phyloP scores from a whole-genome alignment of 2,329 filamentous ascomycete species.

The Drechmeria coniospora region DNA sequence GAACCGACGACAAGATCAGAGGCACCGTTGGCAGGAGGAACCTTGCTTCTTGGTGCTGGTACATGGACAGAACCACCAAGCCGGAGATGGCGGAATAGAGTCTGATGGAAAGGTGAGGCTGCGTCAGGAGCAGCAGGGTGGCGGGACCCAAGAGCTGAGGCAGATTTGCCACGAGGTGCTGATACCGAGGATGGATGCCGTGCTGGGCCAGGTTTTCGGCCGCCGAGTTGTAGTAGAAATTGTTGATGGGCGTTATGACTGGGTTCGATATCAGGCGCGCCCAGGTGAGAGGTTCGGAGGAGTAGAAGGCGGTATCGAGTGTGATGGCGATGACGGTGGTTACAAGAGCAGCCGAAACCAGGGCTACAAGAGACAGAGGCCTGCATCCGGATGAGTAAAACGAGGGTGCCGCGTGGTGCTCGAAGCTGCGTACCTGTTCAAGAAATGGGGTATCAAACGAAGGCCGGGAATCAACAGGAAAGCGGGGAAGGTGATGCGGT shows the following conservation, averaged over 20 bases:
- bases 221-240: conserved; percentile 58
- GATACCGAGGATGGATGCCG: conserved; percentile 65
- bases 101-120: conserved; percentile 41
- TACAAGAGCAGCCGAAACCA: conserved; percentile 48
- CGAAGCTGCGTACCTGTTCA: conserved; percentile 49
- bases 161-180: conserved; percentile 57
- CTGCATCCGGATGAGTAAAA: conserved; percentile 16
- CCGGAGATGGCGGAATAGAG: conserved; percentile 63
- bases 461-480: conserved; percentile 76
- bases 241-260: conserved; percentile 64
- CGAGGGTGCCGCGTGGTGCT: not conserved
- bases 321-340: conserved; percentile 61
- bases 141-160: conserved; percentile 58
- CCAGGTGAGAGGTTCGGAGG: conserved; percentile 46
- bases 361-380: conserved; percentile 44
- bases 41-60: conserved; percentile 67
- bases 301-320: conserved; percentile 77
- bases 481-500: conserved; percentile 91
- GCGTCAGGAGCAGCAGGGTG: conserved; percentile 41
- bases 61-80: conserved; percentile 52
- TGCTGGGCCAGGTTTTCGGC: conserved; percentile 57
- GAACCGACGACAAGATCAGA: conserved; percentile 59
- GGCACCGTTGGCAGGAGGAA: conserved; percentile 65
- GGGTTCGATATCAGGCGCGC: conserved; percentile 47
- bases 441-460: conserved; percentile 72